A percentile compares a stretch with the other conserved stretches of the same genome.
Evolutionary conservation across 805 yeast genomes (phyloP).

Genomic region (Kluyveromyces aestuarii): DNA sequence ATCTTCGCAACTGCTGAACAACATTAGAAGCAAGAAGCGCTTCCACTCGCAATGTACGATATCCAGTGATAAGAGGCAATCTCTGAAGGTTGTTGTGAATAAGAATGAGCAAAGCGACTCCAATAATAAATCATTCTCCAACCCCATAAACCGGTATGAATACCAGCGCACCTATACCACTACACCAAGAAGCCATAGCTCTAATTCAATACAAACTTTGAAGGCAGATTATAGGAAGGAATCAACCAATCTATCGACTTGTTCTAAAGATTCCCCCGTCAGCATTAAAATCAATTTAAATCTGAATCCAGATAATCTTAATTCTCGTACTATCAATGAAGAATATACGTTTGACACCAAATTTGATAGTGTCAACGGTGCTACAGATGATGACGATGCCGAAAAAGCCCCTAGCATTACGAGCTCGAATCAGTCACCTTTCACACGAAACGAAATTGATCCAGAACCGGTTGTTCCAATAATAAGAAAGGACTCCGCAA

Average conservation of each 20-base stretch:
- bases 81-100: background rate
- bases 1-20: background rate
- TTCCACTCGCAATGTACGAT: background rate
- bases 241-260: background rate
- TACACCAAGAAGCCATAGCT: constrained; percentile 10
- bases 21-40: background rate
- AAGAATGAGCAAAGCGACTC: background rate
- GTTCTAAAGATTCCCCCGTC: background rate
- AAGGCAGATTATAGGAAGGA: background rate
- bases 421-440: constrained; percentile 13
- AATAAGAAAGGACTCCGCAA: constrained; percentile 2
- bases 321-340: constrained; percentile 7
- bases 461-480: background rate
- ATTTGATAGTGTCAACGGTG: background rate
- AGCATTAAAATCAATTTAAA: background rate
- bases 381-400: background rate
- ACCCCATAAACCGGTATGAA: constrained; percentile 16
- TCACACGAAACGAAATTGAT: constrained; percentile 4
- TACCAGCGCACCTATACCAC: constrained; percentile 10
- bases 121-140: constrained; percentile 3
- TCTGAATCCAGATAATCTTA: background rate
- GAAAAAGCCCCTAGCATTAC: constrained; percentile 4
- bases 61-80: background rate
- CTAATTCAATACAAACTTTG: constrained; percentile 4
- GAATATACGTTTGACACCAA: constrained; percentile 12